Evolutionary conservation across 306 rosid species (phyloP), one percentile per base, ranked within the genome.

Genomic region (Prinsepia uniflora): DNA sequence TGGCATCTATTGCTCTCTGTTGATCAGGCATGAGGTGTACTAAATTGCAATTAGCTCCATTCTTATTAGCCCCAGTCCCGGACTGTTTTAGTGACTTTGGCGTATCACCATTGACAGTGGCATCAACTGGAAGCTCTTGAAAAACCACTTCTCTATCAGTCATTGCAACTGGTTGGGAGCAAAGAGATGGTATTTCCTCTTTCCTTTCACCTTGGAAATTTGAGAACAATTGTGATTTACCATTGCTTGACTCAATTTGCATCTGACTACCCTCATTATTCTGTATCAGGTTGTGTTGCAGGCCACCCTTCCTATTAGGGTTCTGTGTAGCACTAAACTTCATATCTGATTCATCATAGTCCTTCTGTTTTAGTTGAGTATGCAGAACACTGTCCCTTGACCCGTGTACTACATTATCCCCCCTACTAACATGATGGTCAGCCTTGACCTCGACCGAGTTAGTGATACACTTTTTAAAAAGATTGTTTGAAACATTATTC

Each of bases 361-460:
- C 81, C 60, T 82, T 78, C 47, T 46, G 79, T 48, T 80, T 75
- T 19, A 40, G 47, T 83, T 75, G 76, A 69, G 67, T 54, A 76
- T 78, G 77, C 80, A 71, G 74, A 64, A 48, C 87, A 68, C 68
- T 79, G 66, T 74, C 88, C 55, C 75, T 79, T 71, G 80, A 71
- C 70, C 73, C 70, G 12, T 81, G 82, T 76, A 69, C 72, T 48
- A 59, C 61, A 61, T 77, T 54, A 69, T 73, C 81, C 62, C 61
- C 78, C 73, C 68, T 71, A 63, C 48, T 30, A 52, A 45, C 60
- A 75, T 62, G 66, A 59, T 64, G 77, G 57, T 66, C 81, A 2
- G 59, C 67, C 76, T 70, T 85, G 65, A 65, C 66, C 77, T 65
- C 84, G 40, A 54, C 70, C 44, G 77, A 59, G 81, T 74, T 78